A percentile compares a stretch with the other conserved stretches of the same genome.
Evolutionary conservation across 495 filamentous ascomycete species (phyloP).

Genomic region (Penicillium verhagenii): DNA sequence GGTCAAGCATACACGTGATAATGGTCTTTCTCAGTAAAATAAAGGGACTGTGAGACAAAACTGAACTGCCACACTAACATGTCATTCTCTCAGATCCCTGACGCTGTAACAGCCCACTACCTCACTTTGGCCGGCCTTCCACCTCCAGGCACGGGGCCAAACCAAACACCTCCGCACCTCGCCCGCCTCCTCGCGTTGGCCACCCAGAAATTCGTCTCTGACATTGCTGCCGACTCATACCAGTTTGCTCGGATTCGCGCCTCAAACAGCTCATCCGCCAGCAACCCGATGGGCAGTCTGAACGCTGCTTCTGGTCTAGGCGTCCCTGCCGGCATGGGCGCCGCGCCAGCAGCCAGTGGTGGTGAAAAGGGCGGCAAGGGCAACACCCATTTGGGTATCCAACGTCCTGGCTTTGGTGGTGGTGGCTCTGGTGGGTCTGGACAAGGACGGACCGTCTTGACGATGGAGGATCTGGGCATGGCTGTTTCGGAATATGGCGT

Average conservation of each 20-base stretch:
- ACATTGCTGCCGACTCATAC: conserved; percentile 96
- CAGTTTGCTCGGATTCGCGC: conserved; percentile 94
- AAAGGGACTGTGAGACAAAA: not conserved
- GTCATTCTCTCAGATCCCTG: conserved; percentile 71
- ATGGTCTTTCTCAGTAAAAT: not conserved
- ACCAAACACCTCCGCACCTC: conserved; percentile 80
- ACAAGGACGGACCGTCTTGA: conserved; percentile 90
- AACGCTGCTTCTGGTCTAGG: conserved; percentile 74
- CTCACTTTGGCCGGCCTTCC: conserved; percentile 92
- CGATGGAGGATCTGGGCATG: conserved; percentile 98
- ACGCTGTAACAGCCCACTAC: conserved; percentile 97
- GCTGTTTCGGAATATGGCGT: conserved; percentile 96
- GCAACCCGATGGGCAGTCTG: conserved; percentile 84
- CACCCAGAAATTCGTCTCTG: conserved; percentile 96
- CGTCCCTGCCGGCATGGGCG: conserved; percentile 57
- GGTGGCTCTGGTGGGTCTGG: conserved; percentile 82
- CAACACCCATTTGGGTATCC: conserved; percentile 73
- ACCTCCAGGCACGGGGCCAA: conserved; percentile 75
- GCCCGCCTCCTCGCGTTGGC: conserved; percentile 92
- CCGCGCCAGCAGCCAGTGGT: conserved; percentile 44
- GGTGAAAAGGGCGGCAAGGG: conserved; percentile 62
- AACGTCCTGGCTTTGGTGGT: conserved; percentile 87
- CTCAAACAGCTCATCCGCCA: conserved; percentile 77
- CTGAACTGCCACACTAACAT: conserved; percentile 18
- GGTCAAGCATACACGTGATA: not conserved